Percentiles rank a stretch among this genome's conserved stretches.
Conservation (phyloP, 106 monocot species). For the Vanilla planifolia region DNA sequence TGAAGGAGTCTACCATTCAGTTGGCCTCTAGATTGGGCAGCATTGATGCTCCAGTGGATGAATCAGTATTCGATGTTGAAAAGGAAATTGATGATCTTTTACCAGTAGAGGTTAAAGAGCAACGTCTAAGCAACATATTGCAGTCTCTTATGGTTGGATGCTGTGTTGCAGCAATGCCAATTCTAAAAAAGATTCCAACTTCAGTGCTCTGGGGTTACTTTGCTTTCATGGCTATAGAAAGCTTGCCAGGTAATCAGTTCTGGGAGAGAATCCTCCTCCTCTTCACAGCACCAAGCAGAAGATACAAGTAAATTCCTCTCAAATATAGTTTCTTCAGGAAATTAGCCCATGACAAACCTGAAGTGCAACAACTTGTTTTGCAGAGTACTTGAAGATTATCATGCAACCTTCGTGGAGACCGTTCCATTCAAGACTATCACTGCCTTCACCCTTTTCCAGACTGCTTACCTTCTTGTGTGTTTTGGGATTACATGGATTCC, state of each 20-base stretch:
- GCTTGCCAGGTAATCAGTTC: constrained; percentile 90
- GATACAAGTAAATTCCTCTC: constrained; percentile 63
- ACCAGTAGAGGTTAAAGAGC: constrained; percentile 85
- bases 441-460: constrained; percentile 72
- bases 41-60: constrained; percentile 75
- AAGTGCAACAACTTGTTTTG: neutral
- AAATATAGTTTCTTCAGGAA: neutral
- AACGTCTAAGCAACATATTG: constrained; percentile 71
- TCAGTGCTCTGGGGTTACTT: constrained; percentile 91
- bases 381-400: constrained; percentile 84
- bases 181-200: constrained; percentile 72
- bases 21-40: constrained; percentile 62
- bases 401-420: constrained; percentile 79
- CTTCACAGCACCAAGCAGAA: constrained; percentile 82
- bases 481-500: constrained; percentile 89
- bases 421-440: constrained; percentile 79
- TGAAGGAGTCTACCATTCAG: constrained; percentile 76
- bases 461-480: constrained; percentile 53
- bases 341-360: neutral
- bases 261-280: constrained; percentile 88
- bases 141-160: constrained; percentile 71
- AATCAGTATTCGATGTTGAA: constrained; percentile 70
- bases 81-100: constrained; percentile 86
- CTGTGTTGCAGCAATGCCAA: constrained; percentile 76
- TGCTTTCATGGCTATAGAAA: constrained; percentile 94